Evolutionary conservation across 73 alveolate species (phyloP), one percentile per base, ranked within the genome.

Genomic region (Symbiodinium natans): DNA sequence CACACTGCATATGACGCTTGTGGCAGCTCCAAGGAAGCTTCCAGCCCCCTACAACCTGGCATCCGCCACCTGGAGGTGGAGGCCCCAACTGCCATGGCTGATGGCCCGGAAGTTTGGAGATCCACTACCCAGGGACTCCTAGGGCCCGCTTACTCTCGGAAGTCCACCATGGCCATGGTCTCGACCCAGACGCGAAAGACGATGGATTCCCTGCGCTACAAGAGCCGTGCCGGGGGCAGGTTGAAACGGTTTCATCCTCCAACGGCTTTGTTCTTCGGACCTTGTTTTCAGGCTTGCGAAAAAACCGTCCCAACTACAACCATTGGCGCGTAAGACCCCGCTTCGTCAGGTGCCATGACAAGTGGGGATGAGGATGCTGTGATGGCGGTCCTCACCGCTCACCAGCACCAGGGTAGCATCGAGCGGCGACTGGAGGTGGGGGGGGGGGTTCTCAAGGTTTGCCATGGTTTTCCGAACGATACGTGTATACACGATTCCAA

Each of bases 331-430:
- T 63, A 29, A 23, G n/a, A 52, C 15, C 80, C 4, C 2, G 36
- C 21, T 17, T 25, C 31, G 36, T 29, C 1, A 63, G 80, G 80
- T 29, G 80, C 80, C 31, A 63, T 63, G 80, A 63, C 80, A 4
- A 63, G 38, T 9, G 80, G 80, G 7, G 80, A 63, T 36, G 80
- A 63, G 80, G 80, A 63, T 1, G 80, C 80, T 9, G 80, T 63
- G 36, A 63, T 63, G 80, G 80, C 80, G 36, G 80, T 63, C 80
- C 80, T 63, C 40, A 63, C 80, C 9, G 33, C 80, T 63, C 80
- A 63, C 80, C 31, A 63, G 8, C 80, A 63, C 36, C 29, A 63
- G 36, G 80, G 40, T 36, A n/a, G 80, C 36, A 31, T 63, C 36
- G 80, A 63, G 80, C 80, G 36, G 1, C 80, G 80, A 29, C 19